Evolutionary conservation across 805 yeast species (phyloP), one percentile per base, ranked within the genome.

Genomic region (Candida krabiensis): DNA sequence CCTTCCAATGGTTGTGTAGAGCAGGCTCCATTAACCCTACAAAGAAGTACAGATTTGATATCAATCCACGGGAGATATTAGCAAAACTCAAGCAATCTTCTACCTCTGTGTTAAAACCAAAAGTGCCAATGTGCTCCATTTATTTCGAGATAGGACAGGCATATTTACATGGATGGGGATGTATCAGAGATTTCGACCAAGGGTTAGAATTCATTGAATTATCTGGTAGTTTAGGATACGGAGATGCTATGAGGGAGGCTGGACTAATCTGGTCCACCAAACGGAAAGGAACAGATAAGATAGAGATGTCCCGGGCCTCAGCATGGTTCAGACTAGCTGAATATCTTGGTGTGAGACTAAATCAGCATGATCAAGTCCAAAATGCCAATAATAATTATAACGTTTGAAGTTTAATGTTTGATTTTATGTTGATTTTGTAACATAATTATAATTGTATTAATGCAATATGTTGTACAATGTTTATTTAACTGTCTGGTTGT

Each of bases 251-350:
- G 80, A 66, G 78, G 18, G 77, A 79, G 42, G 76, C 86, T 27
- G 95, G 91, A 1, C 64, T 66, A 13, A 60, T 84, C n/a, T 85
- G 86, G 82, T 66, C 77, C 35, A 66, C 70, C 21, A 79, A 77
- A 46, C 72, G 83, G 2, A 69, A 67, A 46, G 29, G 24, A 12
- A 56, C 60, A 9, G 69, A 78, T 37, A 78, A 78, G 59, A 80
- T 77, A 50, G 85, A 86, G 54, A 56, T 71, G 33, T 58, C 62
- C 31, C 65, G 74, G 50, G 86, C 91, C 3, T 85, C 90, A 2
- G 77, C 80, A 9, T 82, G 89, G 81, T 73, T 77, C 40, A 67
- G 90, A 28, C 61, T 77, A 22, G 83, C 86, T 12, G 88, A 80
- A 37, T 62, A 70, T 19, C 70, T 72, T 46, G 89, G 89, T 3